Conservation (phyloP, 306 rosid genomes). For the Sindora glabra region DNA sequence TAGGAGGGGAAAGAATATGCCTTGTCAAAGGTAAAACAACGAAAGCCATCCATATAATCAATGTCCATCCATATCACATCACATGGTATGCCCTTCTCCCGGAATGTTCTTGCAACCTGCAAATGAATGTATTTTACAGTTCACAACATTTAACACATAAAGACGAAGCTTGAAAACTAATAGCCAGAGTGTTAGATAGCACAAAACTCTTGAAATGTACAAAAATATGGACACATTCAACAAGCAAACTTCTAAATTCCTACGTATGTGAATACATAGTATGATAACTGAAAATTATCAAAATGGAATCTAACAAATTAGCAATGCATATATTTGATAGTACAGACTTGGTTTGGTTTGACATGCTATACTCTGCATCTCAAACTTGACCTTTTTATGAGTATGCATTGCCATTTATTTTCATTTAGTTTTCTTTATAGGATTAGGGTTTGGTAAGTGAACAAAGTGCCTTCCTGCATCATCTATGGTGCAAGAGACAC, state of each 20-base stretch:
- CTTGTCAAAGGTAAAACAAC: slow-evolving; percentile 86
- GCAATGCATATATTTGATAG: neutral
- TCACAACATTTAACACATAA: slow-evolving; percentile 1
- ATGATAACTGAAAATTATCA: slow-evolving; percentile 1
- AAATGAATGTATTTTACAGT: slow-evolving; percentile 15
- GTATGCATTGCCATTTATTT: neutral
- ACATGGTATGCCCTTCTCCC: slow-evolving; percentile 72
- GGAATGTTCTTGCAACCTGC: slow-evolving; percentile 68
- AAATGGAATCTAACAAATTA: neutral
- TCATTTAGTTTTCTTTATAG: too few relatives aligned
- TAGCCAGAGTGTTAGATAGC: neutral
- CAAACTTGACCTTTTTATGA: neutral
- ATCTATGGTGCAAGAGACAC: neutral
- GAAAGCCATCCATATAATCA: slow-evolving; percentile 93
- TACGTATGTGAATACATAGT: neutral
- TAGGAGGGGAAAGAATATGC: slow-evolving; percentile 21
- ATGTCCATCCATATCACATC: slow-evolving; percentile 96
- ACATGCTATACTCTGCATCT: slow-evolving; percentile 13
- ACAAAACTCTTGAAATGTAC: neutral
- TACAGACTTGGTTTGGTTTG: too few relatives aligned
- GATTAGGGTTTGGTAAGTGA: neutral
- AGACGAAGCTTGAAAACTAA: neutral
- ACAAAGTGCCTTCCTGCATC: slow-evolving; percentile 8
- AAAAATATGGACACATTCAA: neutral
- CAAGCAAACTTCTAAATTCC: neutral